phyloP scores from a whole-genome alignment of 163 green algal species.

The Coccomyxa subellipsoidea region DNA sequence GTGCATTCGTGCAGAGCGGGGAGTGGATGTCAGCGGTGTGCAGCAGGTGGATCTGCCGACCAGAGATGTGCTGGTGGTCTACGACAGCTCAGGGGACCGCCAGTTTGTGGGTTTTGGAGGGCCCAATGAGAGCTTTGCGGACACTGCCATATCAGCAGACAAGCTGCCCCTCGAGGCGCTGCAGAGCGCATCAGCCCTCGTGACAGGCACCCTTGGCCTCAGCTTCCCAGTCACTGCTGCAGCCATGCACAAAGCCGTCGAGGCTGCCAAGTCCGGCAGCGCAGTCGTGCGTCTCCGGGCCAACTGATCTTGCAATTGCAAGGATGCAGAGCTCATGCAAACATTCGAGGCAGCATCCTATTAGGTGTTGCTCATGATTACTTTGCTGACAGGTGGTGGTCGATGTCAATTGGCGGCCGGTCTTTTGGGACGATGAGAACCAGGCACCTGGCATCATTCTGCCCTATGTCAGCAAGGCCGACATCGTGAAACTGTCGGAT shows the following conservation, averaged over 20 bases:
- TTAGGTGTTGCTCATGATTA: too few species aligned
- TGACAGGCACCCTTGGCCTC: slow-evolving; percentile 84
- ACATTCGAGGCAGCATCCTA: too few species aligned
- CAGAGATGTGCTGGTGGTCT: slow-evolving; percentile 81
- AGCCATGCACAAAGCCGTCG: slow-evolving; percentile 59
- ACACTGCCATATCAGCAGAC: slow-evolving; percentile 68
- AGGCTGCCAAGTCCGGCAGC: slow-evolving; percentile 36
- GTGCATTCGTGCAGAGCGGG: slow-evolving; percentile 43
- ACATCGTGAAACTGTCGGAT: slow-evolving; percentile 84
- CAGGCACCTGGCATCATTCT: slow-evolving; percentile 17
- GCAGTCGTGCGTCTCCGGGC: slow-evolving; percentile 19
- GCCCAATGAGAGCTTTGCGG: slow-evolving; percentile 56
- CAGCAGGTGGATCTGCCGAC: slow-evolving; percentile 62
- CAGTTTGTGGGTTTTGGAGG: slow-evolving; percentile 81
- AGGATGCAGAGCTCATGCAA: too few species aligned
- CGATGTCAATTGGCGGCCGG: slow-evolving; percentile 89
- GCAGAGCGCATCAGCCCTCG: slow-evolving; percentile 57
- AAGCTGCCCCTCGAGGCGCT: slow-evolving; percentile 54
- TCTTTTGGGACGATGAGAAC: slow-evolving; percentile 72
- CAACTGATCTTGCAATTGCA: neutral
- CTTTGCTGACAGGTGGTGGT: slow-evolving; percentile 50
- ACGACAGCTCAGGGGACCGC: slow-evolving; percentile 65
- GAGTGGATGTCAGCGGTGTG: slow-evolving; percentile 64
- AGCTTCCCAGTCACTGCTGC: slow-evolving; percentile 57
- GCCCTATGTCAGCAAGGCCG: slow-evolving; percentile 43